phyloP scores from a whole-genome alignment of 164 flowering plant genomes.

The Berberis vulgaris region DNA sequence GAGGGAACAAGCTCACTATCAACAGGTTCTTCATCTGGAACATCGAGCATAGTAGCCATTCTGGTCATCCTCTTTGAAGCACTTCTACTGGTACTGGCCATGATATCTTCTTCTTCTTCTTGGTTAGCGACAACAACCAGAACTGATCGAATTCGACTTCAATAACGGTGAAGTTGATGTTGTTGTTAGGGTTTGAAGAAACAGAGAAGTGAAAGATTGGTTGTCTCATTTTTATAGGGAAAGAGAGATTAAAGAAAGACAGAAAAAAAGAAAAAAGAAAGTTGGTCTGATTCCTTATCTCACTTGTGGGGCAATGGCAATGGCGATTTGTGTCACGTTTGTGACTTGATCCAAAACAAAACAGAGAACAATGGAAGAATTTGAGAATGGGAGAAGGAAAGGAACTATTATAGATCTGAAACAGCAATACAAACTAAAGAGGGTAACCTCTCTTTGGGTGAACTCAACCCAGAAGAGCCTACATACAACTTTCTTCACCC shows the following conservation, averaged over 20 bases:
- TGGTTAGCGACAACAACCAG: background rate
- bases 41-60: conserved; percentile 14
- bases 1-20: conserved; percentile 88
- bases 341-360: no score
- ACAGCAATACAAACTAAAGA: no score
- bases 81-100: conserved; percentile 29
- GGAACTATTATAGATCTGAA: no score
- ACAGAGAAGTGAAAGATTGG: background rate
- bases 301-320: conserved; percentile 4
- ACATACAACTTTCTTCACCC: no score
- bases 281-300: conserved; percentile 8
- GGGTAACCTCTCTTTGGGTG: no score
- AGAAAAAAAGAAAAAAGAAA: background rate
- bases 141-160: background rate
- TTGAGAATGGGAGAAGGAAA: no score
- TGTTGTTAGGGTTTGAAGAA: background rate
- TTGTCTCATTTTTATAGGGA: background rate
- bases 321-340: no score
- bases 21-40: conserved; percentile 12
- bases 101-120: background rate
- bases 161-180: background rate
- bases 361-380: no score
- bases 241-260: background rate
- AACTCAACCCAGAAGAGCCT: no score
- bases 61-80: conserved; percentile 20